Base-by-base conservation (phyloP, 176 grass and related monocot genomes). In the Cenchrus fungigraminus region DNA sequence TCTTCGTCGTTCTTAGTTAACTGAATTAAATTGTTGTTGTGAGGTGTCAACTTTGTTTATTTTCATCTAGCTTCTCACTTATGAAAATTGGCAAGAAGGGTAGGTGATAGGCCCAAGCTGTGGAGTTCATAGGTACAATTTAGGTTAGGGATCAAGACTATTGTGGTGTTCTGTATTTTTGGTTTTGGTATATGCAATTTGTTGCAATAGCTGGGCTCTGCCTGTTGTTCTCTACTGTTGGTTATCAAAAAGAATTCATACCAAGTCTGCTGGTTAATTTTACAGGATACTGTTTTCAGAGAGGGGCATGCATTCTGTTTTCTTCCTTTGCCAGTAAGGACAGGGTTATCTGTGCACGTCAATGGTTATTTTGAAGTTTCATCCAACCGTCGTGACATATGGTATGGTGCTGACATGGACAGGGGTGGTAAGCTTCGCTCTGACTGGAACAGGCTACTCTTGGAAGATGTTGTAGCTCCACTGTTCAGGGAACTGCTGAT, bases 301-400 rank as follows among this genome's bases (percentile, higher is more conserved):
- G 72, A 93, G 79, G 95, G 95, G 29, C 95, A 73, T 47, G 95
- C 95, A 74, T 98, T 98, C 86, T 98, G 93, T 90, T 95, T 95
- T 86, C 95, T 98, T 87, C 95, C 95, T 80, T 87, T 98, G 85
- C 95, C 95, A 78, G 95, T 98, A 83, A 80, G 75, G 69, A 98
- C 95, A 53, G 95, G 95, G 60, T 68, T 98, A 79, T 65, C 95
- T 79, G 93, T 98, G 65, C 95, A 98, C 69, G 95, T 98, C 87
- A 98, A 98, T 91, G 93, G 91, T 87, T 98, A 95, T 88, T 98
- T 98, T 83, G 95, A 98, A 86, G 91, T 98, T 86, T 95, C 95
- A 1, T 98, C 95, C 55, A 98, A 98, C 78, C 89, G 95, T 16
- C 95, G 95, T 79, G 92, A 90, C 77, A 93, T 98, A 84, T 98